Evolutionary conservation across 306 rosid genomes (phyloP).

Genomic region (Castanea mollissima): DNA sequence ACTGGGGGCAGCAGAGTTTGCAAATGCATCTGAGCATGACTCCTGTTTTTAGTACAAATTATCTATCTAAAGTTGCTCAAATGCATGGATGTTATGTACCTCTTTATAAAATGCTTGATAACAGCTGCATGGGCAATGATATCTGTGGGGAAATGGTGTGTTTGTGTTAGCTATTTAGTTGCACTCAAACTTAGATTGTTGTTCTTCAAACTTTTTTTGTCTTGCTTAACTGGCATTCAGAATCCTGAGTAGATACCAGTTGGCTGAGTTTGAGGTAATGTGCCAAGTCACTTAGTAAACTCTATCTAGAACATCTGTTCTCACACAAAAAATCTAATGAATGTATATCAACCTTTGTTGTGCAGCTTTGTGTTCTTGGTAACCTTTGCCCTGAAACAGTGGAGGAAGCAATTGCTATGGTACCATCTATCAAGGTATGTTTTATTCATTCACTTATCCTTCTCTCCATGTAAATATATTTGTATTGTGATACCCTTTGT

Average conservation of each 20-base stretch:
- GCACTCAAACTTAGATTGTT: background rate
- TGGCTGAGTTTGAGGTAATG: constrained; percentile 93
- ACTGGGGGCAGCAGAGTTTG: too few species aligned
- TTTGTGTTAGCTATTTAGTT: constrained; percentile 5
- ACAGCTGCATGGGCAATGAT: background rate
- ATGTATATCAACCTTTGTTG: constrained; percentile 8
- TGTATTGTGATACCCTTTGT: background rate
- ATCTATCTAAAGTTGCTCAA: background rate
- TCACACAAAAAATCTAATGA: background rate
- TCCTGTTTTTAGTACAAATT: background rate
- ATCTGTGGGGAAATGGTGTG: constrained; percentile 1
- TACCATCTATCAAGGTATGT: constrained; percentile 85
- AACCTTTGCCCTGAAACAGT: constrained; percentile 99
- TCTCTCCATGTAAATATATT: background rate
- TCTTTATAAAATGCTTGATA: background rate
- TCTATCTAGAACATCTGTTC: background rate
- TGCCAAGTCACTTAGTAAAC: background rate
- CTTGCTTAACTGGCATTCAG: constrained; percentile 54
- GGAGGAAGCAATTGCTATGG: constrained; percentile 99
- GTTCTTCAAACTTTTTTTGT: background rate
- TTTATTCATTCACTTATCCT: constrained; percentile 11
- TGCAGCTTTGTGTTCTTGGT: constrained; percentile 96
- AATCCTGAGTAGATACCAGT: constrained; percentile 78
- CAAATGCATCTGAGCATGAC: background rate
- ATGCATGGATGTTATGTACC: background rate